phyloP scores from a whole-genome alignment of 192 early-diverging fungal genomes.

The Mortierella antarctica region DNA sequence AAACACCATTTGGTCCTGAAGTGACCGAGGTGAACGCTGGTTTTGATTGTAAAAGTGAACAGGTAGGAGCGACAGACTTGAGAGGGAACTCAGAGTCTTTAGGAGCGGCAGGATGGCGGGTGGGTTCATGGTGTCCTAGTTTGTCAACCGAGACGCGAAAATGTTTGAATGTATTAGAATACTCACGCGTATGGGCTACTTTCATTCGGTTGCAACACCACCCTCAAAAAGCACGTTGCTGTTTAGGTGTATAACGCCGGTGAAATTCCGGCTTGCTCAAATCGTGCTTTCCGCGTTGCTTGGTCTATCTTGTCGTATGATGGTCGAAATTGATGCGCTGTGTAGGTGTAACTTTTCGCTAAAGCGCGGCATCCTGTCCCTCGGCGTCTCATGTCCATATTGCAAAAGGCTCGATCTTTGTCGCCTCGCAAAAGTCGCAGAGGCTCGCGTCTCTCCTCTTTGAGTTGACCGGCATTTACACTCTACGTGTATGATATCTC shows the following conservation, averaged over 20 bases:
- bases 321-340: too few relatives aligned
- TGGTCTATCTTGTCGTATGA: too few relatives aligned
- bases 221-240: not conserved
- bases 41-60: not conserved
- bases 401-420: too few relatives aligned
- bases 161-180: not conserved
- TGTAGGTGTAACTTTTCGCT: too few relatives aligned
- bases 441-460: too few relatives aligned
- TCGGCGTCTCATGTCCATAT: too few relatives aligned
- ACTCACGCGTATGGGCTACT: not conserved
- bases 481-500: too few relatives aligned
- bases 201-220: not conserved
- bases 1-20: constrained; percentile 18
- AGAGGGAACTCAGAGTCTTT: constrained; percentile 35
- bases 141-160: not conserved
- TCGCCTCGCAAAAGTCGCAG: too few relatives aligned
- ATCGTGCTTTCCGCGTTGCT: too few relatives aligned
- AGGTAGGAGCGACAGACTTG: not conserved
- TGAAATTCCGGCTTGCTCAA: too few relatives aligned
- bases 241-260: not conserved
- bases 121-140: constrained; percentile 27
- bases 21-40: constrained; percentile 12
- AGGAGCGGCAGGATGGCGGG: constrained; percentile 49
- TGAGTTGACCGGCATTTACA: too few relatives aligned
- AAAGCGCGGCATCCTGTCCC: too few relatives aligned